Percentiles rank a stretch among this genome's conserved stretches.
These are phyloP conservation scores for Phytopythium chamaehyphon DNA, from an alignment of 352 stramenopile species.

Conservation along the genomic window DNA sequence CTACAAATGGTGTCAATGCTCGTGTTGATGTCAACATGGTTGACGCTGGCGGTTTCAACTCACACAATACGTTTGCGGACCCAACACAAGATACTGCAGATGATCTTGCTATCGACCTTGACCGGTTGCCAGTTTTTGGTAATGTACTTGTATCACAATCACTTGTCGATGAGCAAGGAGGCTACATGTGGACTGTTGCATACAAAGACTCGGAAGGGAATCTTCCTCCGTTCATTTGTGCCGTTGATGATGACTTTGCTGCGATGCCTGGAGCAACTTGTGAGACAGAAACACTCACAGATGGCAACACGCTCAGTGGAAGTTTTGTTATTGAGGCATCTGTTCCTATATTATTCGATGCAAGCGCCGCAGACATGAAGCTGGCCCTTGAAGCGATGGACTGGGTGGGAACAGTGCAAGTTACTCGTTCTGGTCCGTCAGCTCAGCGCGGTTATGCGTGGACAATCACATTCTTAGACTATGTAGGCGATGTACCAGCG, in stretches of 20 bases:
- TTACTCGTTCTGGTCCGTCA: conserved; percentile 37
- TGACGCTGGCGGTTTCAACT: conserved; percentile 45
- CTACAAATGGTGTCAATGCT: conserved; percentile 23
- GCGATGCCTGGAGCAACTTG: conserved; percentile 24
- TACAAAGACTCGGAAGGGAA: conserved; percentile 66
- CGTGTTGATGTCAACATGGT: conserved; percentile 31
- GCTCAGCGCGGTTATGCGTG: conserved; percentile 68
- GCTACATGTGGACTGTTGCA: conserved; percentile 72
- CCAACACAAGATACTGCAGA: conserved; percentile 32
- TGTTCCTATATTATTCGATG: conserved; percentile 51
- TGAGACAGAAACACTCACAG: conserved; percentile 56
- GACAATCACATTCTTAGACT: conserved; percentile 75
- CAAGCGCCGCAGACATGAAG: conserved; percentile 40
- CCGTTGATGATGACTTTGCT: conserved; percentile 37
- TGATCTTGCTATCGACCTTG: conserved; percentile 40
- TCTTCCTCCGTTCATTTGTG: conserved; percentile 72
- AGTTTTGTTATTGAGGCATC: conserved; percentile 70
- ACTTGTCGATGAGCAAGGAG: conserved; percentile 59
- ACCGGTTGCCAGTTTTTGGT: conserved; percentile 54
- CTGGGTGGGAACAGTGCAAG: conserved; percentile 59
- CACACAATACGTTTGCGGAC: conserved; percentile 47
- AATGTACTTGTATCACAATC: conserved; percentile 59
- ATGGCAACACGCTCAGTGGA: conserved; percentile 71
- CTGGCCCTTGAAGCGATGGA: conserved; percentile 48
- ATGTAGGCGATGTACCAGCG: conserved; percentile 56